Evolutionary conservation across 306 rosid species (phyloP), one percentile per base, ranked within the genome.

Genomic region (Quercus ilex): DNA sequence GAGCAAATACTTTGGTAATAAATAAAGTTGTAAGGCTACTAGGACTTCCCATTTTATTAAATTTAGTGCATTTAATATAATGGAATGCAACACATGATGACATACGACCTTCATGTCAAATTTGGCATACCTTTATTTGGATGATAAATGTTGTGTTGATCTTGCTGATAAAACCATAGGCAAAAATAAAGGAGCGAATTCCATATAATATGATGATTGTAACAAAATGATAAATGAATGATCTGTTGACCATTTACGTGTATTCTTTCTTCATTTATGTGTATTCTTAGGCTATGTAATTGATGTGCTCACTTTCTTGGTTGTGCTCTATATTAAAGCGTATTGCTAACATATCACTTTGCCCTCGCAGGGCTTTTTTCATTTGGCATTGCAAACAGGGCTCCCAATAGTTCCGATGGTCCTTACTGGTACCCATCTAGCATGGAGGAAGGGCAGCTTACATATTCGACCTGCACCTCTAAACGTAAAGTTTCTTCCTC

Each of bases 371-470:
- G 95, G 90, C 43, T 91, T 89, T 79, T 81, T 89, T 77, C 95
- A 91, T 79, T 73, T 89, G 77, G 95, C 95, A 17, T 62, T 89
- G 69, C 92, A 91, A 80, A 70, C 95, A 1, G 78, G 85, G 52
- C 90, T 91, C 73, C 92, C 92, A 4, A 89, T 91, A 10, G 80
- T 89, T 67, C 92, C 95, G 2, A 82, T 91, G 28, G 83, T 91
- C 75, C 46, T 89, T 51, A 84, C 85, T 1, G 95, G 95, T 4
- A 87, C 92, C 18, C 91, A 91, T 75, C 80, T 26, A 23, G 92
- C 92, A 9, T 86, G 95, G 91, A 85, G 88, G 77, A 91, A 91
- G 78, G 95, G 87, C 43, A 75, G 92, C 81, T 81, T 85, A 67
- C 92, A 56, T 60, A 82, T 91, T 10, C 79, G 92, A 13, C 88